phyloP scores from a whole-genome alignment of 768 basidiomycete genomes.

The Psilocybe tampanensis region DNA sequence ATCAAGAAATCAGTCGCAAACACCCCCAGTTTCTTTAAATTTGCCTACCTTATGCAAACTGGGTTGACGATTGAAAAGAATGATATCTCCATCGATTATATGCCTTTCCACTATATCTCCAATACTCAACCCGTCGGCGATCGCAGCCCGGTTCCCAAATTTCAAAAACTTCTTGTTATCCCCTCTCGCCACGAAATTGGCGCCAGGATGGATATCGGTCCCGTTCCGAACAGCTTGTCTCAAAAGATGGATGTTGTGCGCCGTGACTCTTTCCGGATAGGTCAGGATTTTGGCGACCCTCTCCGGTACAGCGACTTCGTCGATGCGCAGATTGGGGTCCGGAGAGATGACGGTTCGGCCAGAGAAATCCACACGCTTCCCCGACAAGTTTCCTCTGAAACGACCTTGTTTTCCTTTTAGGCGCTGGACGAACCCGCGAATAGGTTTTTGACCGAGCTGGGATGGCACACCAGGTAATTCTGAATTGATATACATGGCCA shows the following conservation, averaged over 20 bases:
- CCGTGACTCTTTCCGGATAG: constrained; percentile 93
- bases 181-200: constrained; percentile 88
- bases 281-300: constrained; percentile 94
- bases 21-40: not conserved
- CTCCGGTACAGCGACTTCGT: constrained; percentile 97
- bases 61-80: constrained; percentile 97
- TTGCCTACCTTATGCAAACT: constrained; percentile 86
- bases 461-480: constrained; percentile 92
- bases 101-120: constrained; percentile 97
- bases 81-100: constrained; percentile 92
- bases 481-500: constrained; percentile 98
- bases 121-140: constrained; percentile 80
- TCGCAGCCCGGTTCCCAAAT: constrained; percentile 78
- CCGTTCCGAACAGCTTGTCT: constrained; percentile 85
- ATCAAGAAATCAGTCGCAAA: constrained; percentile 1
- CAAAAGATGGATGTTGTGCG: constrained; percentile 82
- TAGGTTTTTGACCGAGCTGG: constrained; percentile 88
- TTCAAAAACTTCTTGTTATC: constrained; percentile 89
- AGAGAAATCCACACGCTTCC: constrained; percentile 99
- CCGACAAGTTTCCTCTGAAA: constrained; percentile 96
- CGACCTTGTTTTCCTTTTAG: constrained; percentile 99
- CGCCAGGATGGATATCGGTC: constrained; percentile 89
- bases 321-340: constrained; percentile 97
- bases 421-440: constrained; percentile 96
- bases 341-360: constrained; percentile 98